Evolutionary conservation across 2,329 filamentous ascomycete species (phyloP).

Genomic region (Colletotrichum cereale): DNA sequence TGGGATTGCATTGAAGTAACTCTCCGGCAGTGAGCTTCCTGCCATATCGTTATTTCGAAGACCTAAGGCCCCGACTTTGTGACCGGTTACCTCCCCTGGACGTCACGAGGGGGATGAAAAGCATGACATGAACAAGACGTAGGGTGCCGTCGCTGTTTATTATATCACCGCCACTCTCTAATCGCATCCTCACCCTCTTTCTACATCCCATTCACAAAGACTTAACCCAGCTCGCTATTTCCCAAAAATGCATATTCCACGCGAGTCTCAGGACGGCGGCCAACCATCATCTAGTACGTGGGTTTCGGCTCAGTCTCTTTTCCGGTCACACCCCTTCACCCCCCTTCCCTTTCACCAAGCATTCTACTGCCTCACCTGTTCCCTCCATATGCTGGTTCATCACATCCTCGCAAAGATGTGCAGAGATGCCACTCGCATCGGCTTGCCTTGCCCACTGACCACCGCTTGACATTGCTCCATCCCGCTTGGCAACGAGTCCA

Average conservation of each 20-base stretch:
- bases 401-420: conserved; percentile 32
- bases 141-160: conserved; percentile 6
- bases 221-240: conserved; percentile 28
- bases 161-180: conserved; percentile 35
- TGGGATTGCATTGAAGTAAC: conserved; percentile 17
- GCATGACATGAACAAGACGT: conserved; percentile 16
- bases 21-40: conserved; percentile 17
- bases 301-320: conserved; percentile 28
- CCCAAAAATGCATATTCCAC: conserved; percentile 39
- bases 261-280: conserved; percentile 34
- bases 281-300: conserved; percentile 38
- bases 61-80: conserved; percentile 16
- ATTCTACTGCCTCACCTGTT: conserved; percentile 18
- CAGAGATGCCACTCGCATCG: conserved; percentile 35
- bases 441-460: conserved; percentile 35
- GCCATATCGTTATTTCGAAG: conserved; percentile 1
- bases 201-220: conserved; percentile 11
- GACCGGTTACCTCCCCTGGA: conserved; percentile 23
- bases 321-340: conserved; percentile 25
- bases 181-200: conserved; percentile 11
- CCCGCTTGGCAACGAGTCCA: conserved; percentile 15
- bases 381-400: conserved; percentile 21
- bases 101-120: neutral
- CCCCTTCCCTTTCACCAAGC: conserved; percentile 4
- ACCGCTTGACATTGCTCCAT: conserved; percentile 28